Evolutionary conservation across 163 green algal genomes (phyloP).

Genomic region (Chlorella variabilis): DNA sequence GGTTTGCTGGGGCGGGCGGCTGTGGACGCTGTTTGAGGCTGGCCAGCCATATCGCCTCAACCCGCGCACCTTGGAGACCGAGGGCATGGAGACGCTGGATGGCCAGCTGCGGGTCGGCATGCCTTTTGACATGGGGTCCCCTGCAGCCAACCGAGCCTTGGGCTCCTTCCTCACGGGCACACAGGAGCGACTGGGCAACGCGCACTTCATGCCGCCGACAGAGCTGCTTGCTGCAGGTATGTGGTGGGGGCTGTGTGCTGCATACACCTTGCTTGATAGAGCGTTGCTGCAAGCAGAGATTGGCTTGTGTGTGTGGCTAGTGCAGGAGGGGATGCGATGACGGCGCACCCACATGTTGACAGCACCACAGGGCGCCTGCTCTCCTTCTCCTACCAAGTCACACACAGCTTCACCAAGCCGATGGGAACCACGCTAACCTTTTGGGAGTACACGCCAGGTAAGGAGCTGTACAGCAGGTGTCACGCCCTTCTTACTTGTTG

Average conservation of each 20-base stretch:
- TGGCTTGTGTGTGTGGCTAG: no score
- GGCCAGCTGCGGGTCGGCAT: slow-evolving; percentile 50
- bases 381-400: slow-evolving; percentile 4
- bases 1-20: slow-evolving; percentile 48
- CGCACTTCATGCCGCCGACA: neutral
- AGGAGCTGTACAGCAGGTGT: neutral
- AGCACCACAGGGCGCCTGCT: slow-evolving; percentile 19
- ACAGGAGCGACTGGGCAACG: slow-evolving; percentile 19
- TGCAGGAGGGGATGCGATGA: slow-evolving; percentile 51
- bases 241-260: neutral
- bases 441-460: slow-evolving; percentile 8
- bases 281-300: no score
- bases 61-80: slow-evolving; percentile 58
- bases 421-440: slow-evolving; percentile 10
- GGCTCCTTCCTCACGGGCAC: neutral
- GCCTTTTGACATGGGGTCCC: slow-evolving; percentile 49
- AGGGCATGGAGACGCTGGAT: slow-evolving; percentile 44
- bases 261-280: no score
- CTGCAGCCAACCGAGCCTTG: slow-evolving; percentile 9
- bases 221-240: slow-evolving; percentile 13
- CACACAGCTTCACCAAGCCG: neutral
- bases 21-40: slow-evolving; percentile 69
- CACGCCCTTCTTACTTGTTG: no score
- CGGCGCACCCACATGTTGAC: slow-evolving; percentile 57
- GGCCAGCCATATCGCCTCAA: slow-evolving; percentile 63